Percentiles rank a stretch among this genome's conserved stretches.
These are phyloP conservation scores for Groenewaldozyma auringiensis DNA, from an alignment of 1,139 yeast species.

Conservation along the genomic window DNA sequence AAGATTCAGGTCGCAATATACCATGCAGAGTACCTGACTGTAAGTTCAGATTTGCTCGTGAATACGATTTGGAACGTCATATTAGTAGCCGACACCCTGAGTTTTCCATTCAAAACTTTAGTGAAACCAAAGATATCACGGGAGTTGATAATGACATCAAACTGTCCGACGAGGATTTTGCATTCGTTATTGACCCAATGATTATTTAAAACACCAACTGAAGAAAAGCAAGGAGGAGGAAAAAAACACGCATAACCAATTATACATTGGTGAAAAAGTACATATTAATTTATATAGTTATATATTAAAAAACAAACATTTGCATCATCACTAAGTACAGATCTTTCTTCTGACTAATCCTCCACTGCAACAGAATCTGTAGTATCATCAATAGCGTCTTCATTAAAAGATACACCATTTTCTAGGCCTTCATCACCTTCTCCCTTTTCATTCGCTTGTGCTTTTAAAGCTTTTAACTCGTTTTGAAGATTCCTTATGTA, in stretches of 20 bases:
- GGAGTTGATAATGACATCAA: background rate
- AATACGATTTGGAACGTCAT: conserved; percentile 37
- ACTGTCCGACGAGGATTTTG: background rate
- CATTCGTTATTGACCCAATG: conserved; percentile 1
- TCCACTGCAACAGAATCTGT: background rate
- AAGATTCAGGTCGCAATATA: conserved; percentile 22
- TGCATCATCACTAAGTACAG: background rate
- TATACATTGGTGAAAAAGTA: background rate
- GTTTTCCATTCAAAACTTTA: too few relatives aligned
- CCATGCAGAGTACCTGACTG: conserved; percentile 32
- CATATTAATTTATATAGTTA: background rate
- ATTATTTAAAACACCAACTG: background rate
- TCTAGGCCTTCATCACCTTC: conserved; percentile 1
- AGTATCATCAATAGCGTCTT: background rate
- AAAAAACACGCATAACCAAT: background rate
- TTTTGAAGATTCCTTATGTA: conserved; percentile 50
- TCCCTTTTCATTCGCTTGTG: conserved; percentile 13
- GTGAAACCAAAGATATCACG: too few relatives aligned
- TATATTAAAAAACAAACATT: background rate
- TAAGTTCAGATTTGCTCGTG: conserved; percentile 30
- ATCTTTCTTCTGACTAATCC: background rate
- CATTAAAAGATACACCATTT: background rate
- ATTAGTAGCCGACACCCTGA: conserved; percentile 23
- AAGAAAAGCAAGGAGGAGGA: too few relatives aligned
- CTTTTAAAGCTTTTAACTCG: conserved; percentile 37